Conservation (phyloP, 331 rosid genomes). For the Ulmus americana region DNA sequence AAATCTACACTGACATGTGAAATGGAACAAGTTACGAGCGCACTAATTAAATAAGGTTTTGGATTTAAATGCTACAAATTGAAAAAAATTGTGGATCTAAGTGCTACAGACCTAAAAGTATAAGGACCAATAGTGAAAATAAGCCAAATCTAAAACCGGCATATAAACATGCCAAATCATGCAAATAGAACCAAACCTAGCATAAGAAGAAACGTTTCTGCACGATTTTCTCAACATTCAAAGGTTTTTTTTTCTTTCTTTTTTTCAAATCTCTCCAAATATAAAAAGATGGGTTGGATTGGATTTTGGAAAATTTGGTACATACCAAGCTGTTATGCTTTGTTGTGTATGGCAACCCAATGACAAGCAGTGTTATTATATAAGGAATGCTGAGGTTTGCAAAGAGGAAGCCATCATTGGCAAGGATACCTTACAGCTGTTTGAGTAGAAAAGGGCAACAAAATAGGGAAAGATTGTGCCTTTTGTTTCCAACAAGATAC, state of each 20-base stretch:
- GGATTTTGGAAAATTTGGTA: constrained; percentile 5
- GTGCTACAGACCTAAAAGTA: too few relatives aligned
- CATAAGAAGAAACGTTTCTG: background rate
- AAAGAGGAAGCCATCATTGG: constrained; percentile 8
- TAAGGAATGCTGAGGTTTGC: constrained; percentile 12
- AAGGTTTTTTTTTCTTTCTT: background rate
- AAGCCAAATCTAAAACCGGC: too few relatives aligned
- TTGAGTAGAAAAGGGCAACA: background rate
- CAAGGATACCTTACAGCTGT: constrained; percentile 18
- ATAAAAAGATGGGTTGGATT: constrained; percentile 7
- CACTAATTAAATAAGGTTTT: too few relatives aligned
- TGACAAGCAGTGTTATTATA: constrained; percentile 11
- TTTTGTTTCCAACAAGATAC: background rate
- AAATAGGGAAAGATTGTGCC: background rate
- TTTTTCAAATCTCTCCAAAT: constrained; percentile 3
- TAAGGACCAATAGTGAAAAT: too few relatives aligned
- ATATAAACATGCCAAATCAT: background rate
- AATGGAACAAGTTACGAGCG: too few relatives aligned
- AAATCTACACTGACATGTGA: too few relatives aligned
- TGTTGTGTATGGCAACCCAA: constrained; percentile 22
- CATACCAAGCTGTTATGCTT: constrained; percentile 16
- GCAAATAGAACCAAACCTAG: background rate
- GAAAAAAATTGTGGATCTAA: too few relatives aligned
- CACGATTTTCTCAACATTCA: constrained; percentile 5
- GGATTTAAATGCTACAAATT: too few relatives aligned